Percentiles rank a stretch among this genome's conserved stretches.
These are phyloP conservation scores for Ulota crispa DNA, from an alignment of 225 moss, liverwort and hornwort species.

Conservation along the genomic window DNA sequence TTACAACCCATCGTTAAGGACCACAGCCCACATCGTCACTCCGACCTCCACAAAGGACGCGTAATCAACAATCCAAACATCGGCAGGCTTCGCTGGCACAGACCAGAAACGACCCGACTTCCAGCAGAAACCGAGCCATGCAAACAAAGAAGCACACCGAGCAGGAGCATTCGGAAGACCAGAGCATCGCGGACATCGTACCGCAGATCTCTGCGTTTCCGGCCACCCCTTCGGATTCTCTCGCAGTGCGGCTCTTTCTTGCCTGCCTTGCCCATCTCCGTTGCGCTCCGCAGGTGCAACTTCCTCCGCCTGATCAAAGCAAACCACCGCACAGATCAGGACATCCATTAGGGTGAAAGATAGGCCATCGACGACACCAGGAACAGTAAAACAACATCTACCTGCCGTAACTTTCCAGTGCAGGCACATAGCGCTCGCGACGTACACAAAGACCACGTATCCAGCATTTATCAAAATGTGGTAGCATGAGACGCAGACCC, in stretches of 20 bases:
- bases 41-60: neutral
- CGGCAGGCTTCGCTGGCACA: neutral
- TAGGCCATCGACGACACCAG: neutral
- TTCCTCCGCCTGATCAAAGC: slow-evolving; percentile 58
- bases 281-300: slow-evolving; percentile 60
- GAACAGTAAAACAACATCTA: neutral
- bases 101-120: neutral
- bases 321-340: neutral
- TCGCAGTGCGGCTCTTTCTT: slow-evolving; percentile 45
- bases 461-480: slow-evolving; percentile 28
- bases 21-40: neutral
- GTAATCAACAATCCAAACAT: neutral
- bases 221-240: slow-evolving; percentile 76
- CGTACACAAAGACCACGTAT: slow-evolving; percentile 5
- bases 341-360: neutral
- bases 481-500: slow-evolving; percentile 60
- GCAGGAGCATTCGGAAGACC: neutral
- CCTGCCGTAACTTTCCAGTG: neutral
- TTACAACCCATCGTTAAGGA: slow-evolving; percentile 18
- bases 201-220: slow-evolving; percentile 57
- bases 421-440: neutral
- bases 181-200: slow-evolving; percentile 26
- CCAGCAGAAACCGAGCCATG: neutral
- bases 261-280: slow-evolving; percentile 49
- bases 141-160: neutral